Evolutionary conservation across 306 rosid genomes (phyloP), one percentile per base, ranked within the genome.

Genomic region (Lotus japonicus): DNA sequence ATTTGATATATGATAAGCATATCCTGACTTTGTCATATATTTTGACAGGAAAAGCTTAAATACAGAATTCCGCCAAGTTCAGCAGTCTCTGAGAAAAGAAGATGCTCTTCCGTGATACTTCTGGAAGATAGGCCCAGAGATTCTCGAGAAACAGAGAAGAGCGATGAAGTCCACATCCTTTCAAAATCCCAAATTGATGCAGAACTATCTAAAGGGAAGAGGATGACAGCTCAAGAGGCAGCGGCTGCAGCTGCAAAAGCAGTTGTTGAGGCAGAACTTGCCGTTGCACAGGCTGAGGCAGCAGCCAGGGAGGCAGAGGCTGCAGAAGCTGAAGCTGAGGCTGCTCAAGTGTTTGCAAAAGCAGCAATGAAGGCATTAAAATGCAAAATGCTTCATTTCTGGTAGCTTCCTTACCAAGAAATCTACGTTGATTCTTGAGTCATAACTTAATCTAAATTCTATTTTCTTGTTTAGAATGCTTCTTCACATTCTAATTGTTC

Each of bases 251-350:
- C 96, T 64, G 96, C 98, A 11, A 81, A 73, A 77, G 98, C 98
- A 14, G 95, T 92, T 59, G 98, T 95, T 6, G 96, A 89, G 81
- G 98, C 98, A 48, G 96, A 89, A 79, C 80, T 81, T 65, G 96
- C 98, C 78, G 84, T 86, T 63, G 90, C 88, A 43, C 95, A 83
- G 68, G 98, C 98, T 28, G 96, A 92, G 76, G 83, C 61, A 70
- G 98, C 98, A 41, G 98, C 90, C 54, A 86, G 79, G 73, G 95
- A 89, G 72, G 98, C 98, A 31, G 98, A 89, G 79, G 87, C 74
- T 16, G 95, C 95, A 35, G 98, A 92, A 82, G 96, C 92, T 44
- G 96, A 92, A 79, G 98, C 98, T n/a, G 96, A 92, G 74, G 92
- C 98, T 51, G 92, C 98, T 55, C 86, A 81, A 76, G 86, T 86